A percentile compares a stretch with the other conserved stretches of the same genome.
Evolutionary conservation across 768 basidiomycete species (phyloP).

Genomic region (Mycena capillaripes): DNA sequence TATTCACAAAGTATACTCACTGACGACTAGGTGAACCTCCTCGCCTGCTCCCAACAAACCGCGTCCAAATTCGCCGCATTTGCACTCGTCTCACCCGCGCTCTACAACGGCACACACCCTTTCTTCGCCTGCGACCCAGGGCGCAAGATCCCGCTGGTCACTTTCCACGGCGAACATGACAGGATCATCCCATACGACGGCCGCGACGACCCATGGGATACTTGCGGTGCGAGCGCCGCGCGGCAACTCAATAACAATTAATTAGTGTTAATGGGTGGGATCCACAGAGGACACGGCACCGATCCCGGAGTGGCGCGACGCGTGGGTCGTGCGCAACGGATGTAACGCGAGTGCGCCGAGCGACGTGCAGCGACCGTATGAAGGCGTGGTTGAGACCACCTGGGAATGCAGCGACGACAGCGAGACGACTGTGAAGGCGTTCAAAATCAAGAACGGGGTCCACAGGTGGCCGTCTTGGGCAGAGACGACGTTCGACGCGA

Average conservation of each 20-base stretch:
- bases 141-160: slow-evolving; percentile 33
- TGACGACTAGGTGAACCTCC: slow-evolving; percentile 30
- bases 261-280: no score
- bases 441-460: slow-evolving; percentile 12
- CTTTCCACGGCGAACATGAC: slow-evolving; percentile 33
- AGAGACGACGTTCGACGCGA: slow-evolving; percentile 33
- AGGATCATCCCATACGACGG: slow-evolving; percentile 33
- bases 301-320: slow-evolving; percentile 28
- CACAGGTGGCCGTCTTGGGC: slow-evolving; percentile 32
- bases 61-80: slow-evolving; percentile 36
- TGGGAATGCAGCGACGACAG: slow-evolving; percentile 18
- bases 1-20: no score
- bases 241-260: no score
- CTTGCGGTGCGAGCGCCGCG: background rate
- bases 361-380: slow-evolving; percentile 13
- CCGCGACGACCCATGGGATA: background rate
- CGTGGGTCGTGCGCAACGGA: slow-evolving; percentile 36
- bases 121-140: slow-evolving; percentile 26
- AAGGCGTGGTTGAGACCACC: slow-evolving; percentile 12
- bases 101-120: slow-evolving; percentile 34
- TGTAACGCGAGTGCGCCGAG: slow-evolving; percentile 15
- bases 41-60: slow-evolving; percentile 33
- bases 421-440: slow-evolving; percentile 24
- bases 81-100: slow-evolving; percentile 37
- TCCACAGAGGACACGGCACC: slow-evolving; percentile 23